Base-by-base conservation (phyloP, 805 yeast species). In the Wickerhamiella vanderwaltii region DNA sequence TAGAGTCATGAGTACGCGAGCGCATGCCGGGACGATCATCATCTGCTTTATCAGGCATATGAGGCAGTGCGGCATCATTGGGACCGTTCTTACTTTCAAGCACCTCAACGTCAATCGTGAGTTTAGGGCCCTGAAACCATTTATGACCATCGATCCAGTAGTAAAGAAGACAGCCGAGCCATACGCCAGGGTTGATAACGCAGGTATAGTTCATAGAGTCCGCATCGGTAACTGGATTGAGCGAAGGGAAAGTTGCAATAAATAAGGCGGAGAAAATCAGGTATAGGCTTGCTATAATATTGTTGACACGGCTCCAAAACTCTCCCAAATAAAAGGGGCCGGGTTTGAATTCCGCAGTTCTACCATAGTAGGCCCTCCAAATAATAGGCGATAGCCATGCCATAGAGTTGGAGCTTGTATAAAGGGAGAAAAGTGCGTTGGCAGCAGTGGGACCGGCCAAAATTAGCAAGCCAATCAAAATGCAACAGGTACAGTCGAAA, bases 291-390 rank as follows among this genome's bases (percentile, higher is more conserved):
- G 81, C 66, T 16, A 66, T 52, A 56, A 68, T 53, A 39, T 72
- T 71, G 29, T 75, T 57, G 7, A 58, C 51, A 16, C 65, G 66
- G 9, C 75, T 68, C 55, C 63, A 51, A 20, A 56, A 39, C 11
- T 63, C 60, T 24, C 88, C 88, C 32, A 77, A 55, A 54, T 73
- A 70, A 54, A 79, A 79, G 4, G 75, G 73, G 4, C 88, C 91
- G 2, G 84, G 84, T 11, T 54, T 63, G 51, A 77, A 76, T 35
- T 28, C 76, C 11, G 35, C 41, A 9, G 29, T 30, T 4, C 33
- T 77, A 28, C 63, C 62, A 41, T 45, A 53, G 1, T 76, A 68
- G 38, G 73, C 60, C 42, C 73, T 65, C 43, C 75, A 60, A 39
- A 72, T 62, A 19, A 75, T 69, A 17, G 86, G 85, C 34, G 67